Percentiles rank a stretch among this genome's conserved stretches.
Evolutionary conservation across 2,329 filamentous ascomycete genomes (phyloP).

Genomic region (Aspergillus cejpii): DNA sequence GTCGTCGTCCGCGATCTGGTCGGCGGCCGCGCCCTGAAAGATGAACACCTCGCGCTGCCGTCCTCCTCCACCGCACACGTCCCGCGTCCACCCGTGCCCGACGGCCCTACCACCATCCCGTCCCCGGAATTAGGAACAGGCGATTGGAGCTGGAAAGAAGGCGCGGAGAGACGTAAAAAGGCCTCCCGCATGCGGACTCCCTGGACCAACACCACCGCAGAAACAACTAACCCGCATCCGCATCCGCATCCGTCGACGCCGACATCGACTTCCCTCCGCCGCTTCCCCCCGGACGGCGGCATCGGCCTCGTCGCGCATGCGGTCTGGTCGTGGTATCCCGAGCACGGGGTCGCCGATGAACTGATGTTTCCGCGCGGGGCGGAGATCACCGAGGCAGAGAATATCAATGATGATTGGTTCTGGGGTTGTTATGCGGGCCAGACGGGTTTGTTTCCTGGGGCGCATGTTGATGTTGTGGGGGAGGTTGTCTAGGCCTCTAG

Average conservation of each 20-base stretch:
- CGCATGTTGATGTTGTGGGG: slow-evolving; percentile 57
- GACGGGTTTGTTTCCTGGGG: slow-evolving; percentile 72
- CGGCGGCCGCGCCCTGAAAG: slow-evolving; percentile 64
- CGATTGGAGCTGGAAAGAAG: slow-evolving; percentile 42
- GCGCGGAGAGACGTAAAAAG: slow-evolving; percentile 34
- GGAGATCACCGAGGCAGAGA: slow-evolving; percentile 73
- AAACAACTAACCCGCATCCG: slow-evolving; percentile 16
- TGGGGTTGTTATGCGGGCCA: slow-evolving; percentile 77
- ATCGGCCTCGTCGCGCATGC: slow-evolving; percentile 59
- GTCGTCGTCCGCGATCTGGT: slow-evolving; percentile 66
- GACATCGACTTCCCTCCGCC: slow-evolving; percentile 15
- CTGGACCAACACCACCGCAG: slow-evolving; percentile 11
- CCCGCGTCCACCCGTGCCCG: slow-evolving; percentile 1
- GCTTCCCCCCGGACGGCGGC: slow-evolving; percentile 70
- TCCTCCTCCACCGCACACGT: slow-evolving; percentile 7
- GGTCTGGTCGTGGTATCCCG: slow-evolving; percentile 72
- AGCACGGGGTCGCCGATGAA: slow-evolving; percentile 56
- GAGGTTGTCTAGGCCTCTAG: slow-evolving; percentile 23
- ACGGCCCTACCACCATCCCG: slow-evolving; percentile 24
- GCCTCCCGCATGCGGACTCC: slow-evolving; percentile 28
- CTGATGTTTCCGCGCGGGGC: slow-evolving; percentile 76
- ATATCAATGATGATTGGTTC: slow-evolving; percentile 87
- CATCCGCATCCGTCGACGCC: too few relatives aligned
- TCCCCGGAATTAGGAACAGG: slow-evolving; percentile 26
- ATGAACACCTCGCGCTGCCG: slow-evolving; percentile 44